A percentile compares a stretch with the other conserved stretches of the same genome.
phyloP scores from a whole-genome alignment of 2,329 filamentous ascomycete species.

The Ilyonectria destructans region DNA sequence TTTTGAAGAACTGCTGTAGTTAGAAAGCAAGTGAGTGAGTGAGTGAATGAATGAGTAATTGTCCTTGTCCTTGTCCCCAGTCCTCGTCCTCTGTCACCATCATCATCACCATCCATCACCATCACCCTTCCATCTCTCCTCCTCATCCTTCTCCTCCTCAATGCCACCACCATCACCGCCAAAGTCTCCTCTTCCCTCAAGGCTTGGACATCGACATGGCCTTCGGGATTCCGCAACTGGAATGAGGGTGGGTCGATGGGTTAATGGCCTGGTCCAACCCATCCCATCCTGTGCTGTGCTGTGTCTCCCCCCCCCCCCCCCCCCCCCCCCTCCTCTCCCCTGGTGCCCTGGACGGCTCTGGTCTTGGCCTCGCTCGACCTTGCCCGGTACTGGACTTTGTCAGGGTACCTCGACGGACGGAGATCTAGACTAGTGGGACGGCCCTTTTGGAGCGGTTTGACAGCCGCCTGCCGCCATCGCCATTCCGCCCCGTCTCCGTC shows the following conservation, averaged over 20 bases:
- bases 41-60: too few relatives aligned
- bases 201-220: constrained; percentile 34
- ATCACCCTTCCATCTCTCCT: neutral
- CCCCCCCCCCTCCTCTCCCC: neutral
- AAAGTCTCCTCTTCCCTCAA: constrained; percentile 19
- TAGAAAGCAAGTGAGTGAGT: too few relatives aligned
- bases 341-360: constrained; percentile 18
- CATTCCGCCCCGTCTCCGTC: constrained; percentile 46
- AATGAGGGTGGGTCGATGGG: constrained; percentile 47
- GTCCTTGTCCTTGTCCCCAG: too few relatives aligned
- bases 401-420: constrained; percentile 33
- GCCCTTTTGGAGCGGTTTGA: constrained; percentile 50
- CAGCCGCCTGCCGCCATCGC: constrained; percentile 49
- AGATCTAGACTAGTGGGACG: constrained; percentile 50
- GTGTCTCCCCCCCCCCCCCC: neutral
- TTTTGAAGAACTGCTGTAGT: too few relatives aligned
- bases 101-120: neutral
- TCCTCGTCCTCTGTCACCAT: neutral
- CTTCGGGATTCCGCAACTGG: constrained; percentile 50
- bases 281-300: constrained; percentile 34
- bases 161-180: neutral
- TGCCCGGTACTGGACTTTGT: constrained; percentile 31
- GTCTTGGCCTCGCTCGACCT: constrained; percentile 31
- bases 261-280: constrained; percentile 31
- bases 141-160: neutral